These are phyloP conservation scores for Hypomyces rosellus DNA, from an alignment of 2,329 filamentous ascomycete species.

Conservation along the genomic window DNA sequence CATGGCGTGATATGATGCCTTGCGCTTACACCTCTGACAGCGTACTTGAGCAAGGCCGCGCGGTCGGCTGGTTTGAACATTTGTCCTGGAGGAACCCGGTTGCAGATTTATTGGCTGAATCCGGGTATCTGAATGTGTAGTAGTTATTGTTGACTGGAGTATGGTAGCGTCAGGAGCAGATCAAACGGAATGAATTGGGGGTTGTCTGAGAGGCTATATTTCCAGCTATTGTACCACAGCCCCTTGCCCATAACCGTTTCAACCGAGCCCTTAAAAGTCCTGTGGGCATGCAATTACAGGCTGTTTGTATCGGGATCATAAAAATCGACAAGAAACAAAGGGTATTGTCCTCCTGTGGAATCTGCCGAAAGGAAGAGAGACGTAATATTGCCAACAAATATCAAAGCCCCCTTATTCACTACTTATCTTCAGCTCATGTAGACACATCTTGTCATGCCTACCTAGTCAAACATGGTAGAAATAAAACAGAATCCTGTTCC, in stretches of 20 bases:
- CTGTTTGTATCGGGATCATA: conserved; percentile 47
- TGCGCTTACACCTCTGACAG: conserved; percentile 81
- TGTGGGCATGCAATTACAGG: conserved; percentile 74
- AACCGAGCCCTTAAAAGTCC: conserved; percentile 64
- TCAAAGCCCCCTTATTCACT: conserved; percentile 72
- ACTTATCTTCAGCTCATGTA: conserved; percentile 66
- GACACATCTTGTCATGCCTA: conserved; percentile 79
- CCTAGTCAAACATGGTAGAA: conserved; percentile 81
- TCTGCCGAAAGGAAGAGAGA: conserved; percentile 61
- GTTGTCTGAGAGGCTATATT: conserved; percentile 47
- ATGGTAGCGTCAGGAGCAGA: not conserved
- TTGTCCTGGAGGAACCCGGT: conserved; percentile 67
- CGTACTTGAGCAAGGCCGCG: conserved; percentile 88
- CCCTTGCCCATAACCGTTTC: conserved; percentile 58
- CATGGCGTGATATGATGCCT: conserved; percentile 89
- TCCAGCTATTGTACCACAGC: conserved; percentile 80
- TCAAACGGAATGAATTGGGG: not conserved
- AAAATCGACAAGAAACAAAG: conserved; percentile 71
- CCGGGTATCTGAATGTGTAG: conserved; percentile 76
- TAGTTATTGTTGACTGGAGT: conserved; percentile 83
- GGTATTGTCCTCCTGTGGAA: conserved; percentile 71
- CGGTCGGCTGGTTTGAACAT: conserved; percentile 86
- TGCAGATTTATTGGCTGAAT: conserved; percentile 52
- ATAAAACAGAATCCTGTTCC: conserved; percentile 76
- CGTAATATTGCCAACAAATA: conserved; percentile 71